Evolutionary conservation across 2,329 filamentous ascomycete species (phyloP), one percentile per base, ranked within the genome.

Genomic region (Didymella keratinophila): DNA sequence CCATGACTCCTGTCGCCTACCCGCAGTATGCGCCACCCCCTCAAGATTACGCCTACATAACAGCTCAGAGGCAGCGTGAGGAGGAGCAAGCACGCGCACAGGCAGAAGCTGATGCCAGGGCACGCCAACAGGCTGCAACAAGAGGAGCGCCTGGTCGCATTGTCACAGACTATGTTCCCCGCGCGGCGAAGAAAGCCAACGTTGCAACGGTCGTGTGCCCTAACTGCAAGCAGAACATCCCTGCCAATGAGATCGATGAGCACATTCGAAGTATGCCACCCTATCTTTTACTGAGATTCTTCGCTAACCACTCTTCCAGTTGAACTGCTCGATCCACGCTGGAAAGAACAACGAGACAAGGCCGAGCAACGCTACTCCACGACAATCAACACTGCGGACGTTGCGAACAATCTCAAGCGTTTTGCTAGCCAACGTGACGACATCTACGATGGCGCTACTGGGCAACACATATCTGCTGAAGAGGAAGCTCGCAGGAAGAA

Each of bases 341-440:
- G 94, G 93, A 96, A 96, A 76, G 93, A 97, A 74, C 93, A 98
- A 76, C 92, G 93, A 67, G 90, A 91, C 57, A 96, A 96, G 76
- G 88, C 91, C 16, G 92, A 97, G 44, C 87, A 90, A 12, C 89
- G 94, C 62, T 92, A 90, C 64, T 87, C 91, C 1, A 93, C 91
- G 0, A 96, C 93, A 10, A 97, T 96, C 69, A 91, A 90, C 1
- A 94, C 92, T 3, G 87, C 85, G 32, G 94, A 98, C 68, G 92
- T 96, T 44, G 93, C 93, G 50, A 93, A 92, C 76, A 97, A 98
- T 74, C 85, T 98, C 63, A 98, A 98, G 82, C 89, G 94, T n/a
- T 83, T 98, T 50, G 93, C 93, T 23, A 93, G 91, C 66, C 91
- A 96, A 76, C 87, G 94, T 45, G 89, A 86, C 65, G 94, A 97